Evolutionary conservation across 2,329 filamentous ascomycete genomes (phyloP).

Genomic region (Venturia asperata): DNA sequence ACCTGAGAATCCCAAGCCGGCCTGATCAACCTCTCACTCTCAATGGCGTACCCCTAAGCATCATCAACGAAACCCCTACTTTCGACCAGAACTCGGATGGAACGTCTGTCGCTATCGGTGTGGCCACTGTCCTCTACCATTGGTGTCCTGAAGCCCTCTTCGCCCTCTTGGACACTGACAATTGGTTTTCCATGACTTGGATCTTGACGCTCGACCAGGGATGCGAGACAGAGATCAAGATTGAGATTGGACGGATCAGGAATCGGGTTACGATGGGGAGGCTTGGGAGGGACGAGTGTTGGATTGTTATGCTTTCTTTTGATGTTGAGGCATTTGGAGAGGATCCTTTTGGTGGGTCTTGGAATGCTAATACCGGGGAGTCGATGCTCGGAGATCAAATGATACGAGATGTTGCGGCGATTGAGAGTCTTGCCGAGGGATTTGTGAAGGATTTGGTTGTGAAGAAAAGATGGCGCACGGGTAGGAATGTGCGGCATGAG

Average conservation of each 20-base stretch:
- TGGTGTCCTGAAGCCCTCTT: conserved; percentile 3
- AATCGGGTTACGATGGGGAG: conserved; percentile 1
- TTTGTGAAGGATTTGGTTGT: background rate
- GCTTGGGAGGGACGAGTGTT: background rate
- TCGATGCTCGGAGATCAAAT: background rate
- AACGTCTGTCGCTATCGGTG: background rate
- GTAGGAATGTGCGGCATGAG: conserved; percentile 3
- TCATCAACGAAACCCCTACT: background rate
- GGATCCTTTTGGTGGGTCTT: background rate
- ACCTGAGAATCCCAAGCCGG: background rate
- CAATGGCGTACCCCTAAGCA: background rate
- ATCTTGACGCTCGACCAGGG: background rate
- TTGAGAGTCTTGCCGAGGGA: background rate
- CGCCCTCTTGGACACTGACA: background rate
- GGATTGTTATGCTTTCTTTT: background rate
- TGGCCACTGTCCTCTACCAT: background rate
- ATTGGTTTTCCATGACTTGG: conserved; percentile 6
- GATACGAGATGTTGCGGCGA: background rate
- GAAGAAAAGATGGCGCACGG: background rate
- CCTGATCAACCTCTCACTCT: background rate
- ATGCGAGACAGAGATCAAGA: background rate
- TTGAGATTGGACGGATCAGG: background rate
- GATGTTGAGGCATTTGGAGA: background rate
- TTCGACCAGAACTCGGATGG: background rate
- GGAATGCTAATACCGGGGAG: background rate